phyloP scores from a whole-genome alignment of 2,329 filamentous ascomycete species.

The Monosporascus ibericus region DNA sequence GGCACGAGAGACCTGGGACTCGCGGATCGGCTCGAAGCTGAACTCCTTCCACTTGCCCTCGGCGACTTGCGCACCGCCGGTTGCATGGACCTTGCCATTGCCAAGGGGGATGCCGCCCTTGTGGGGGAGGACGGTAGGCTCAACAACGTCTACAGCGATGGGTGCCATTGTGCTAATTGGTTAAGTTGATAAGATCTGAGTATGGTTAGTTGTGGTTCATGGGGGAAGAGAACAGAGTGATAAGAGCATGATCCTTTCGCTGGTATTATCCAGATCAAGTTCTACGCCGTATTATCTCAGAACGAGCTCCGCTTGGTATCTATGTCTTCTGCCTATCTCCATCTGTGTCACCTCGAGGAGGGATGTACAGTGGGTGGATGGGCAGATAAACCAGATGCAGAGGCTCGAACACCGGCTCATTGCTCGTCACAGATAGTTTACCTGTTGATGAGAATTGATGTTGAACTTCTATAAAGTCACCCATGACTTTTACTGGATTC shows the following conservation, averaged over 20 bases:
- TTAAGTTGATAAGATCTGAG: constrained; percentile 23
- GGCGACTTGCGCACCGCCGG: constrained; percentile 56
- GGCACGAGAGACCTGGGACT: constrained; percentile 85
- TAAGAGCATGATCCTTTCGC: constrained; percentile 97
- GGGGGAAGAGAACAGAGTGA: constrained; percentile 32
- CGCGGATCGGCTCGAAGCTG: constrained; percentile 78
- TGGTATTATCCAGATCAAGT: constrained; percentile 99
- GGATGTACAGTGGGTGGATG: constrained; percentile 11
- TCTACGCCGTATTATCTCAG: constrained; percentile 88
- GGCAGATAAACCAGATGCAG: constrained; percentile 12
- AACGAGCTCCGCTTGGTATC: constrained; percentile 21
- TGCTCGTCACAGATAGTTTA: constrained; percentile 28
- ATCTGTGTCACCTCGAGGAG: background rate
- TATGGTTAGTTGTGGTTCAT: constrained; percentile 30
- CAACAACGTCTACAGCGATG: constrained; percentile 56
- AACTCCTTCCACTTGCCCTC: constrained; percentile 76
- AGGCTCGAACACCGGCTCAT: constrained; percentile 32
- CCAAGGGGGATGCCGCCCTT: constrained; percentile 36
- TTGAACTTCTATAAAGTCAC: constrained; percentile 22
- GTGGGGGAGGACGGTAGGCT: constrained; percentile 44
- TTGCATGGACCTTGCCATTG: constrained; percentile 30
- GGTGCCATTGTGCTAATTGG: constrained; percentile 62
- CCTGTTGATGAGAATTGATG: constrained; percentile 25
- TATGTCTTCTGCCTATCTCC: constrained; percentile 10
- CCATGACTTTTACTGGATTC: constrained; percentile 20